Base-by-base conservation (phyloP, 2,329 filamentous ascomycete genomes). In the Hypoxylon sp. region DNA sequence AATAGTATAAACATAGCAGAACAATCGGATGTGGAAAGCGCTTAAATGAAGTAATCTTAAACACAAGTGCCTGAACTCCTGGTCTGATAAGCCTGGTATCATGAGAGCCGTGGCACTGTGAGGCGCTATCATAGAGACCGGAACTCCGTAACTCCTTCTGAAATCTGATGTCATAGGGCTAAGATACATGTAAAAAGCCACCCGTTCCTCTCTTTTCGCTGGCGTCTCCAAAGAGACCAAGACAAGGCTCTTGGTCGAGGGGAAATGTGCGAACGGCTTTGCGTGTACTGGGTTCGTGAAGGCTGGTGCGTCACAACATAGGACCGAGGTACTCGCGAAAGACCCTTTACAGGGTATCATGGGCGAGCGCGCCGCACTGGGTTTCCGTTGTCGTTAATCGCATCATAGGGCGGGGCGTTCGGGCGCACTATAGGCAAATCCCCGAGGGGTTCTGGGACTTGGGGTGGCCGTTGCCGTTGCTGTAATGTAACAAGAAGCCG, bases 21-120 rank as follows among this genome's bases (percentile, higher is more conserved):
- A 17, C 17, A 3, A 43, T 19, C 38, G 17, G 17, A 21, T 10
- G 5, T 21, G 17, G 7, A 9, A 43, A 43, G 38, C 17, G 2
- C n/a, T 19, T 43, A 17, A 43, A 41, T 41, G 36, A 43, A 43
- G 38, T 43, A 11, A 43, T 19, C 21, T 43, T 43, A 43, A 43
- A 21, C 17, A 43, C 38, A 17, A 9, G 28, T 28, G 11, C 45
- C 23, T 25, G 32, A 21, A 30, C 7, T n/a, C 38, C 25, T n/a
- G 53, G 14, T 46, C 38, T 34, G 36, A 30, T 30, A 30, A 6
- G 28, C 25, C 17, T 43, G 17, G 21, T 43, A 21, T 21, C 38
- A 45, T 45, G 14, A 30, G 25, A 25, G 30, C 36, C 11, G 11
- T 36, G 32, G 36, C 17, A 13, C 50, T 30, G 6, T 10, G 2